phyloP scores from a whole-genome alignment of 2,329 filamentous ascomycete species.

The Phyllosticta capitalensis region DNA sequence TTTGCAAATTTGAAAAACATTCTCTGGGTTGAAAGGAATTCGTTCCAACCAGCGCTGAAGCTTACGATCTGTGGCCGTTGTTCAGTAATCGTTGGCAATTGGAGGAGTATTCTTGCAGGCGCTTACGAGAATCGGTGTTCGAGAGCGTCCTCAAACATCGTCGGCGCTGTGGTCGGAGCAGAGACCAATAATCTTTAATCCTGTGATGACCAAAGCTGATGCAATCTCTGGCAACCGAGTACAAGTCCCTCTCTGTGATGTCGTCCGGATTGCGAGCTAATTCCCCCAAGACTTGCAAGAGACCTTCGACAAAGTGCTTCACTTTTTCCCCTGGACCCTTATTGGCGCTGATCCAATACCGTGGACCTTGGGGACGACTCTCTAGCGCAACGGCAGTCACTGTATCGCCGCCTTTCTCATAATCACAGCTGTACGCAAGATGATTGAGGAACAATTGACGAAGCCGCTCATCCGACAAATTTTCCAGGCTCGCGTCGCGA shows the following conservation, averaged over 20 bases:
- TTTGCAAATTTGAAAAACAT: neutral
- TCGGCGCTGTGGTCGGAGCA: neutral
- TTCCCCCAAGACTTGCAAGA: neutral
- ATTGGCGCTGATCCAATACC: neutral
- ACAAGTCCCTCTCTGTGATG: neutral
- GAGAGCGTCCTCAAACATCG: neutral
- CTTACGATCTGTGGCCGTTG: no score
- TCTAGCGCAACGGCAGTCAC: neutral
- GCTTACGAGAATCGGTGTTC: neutral
- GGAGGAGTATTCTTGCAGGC: neutral
- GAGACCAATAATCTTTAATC: neutral
- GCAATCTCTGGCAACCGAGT: neutral
- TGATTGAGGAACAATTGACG: neutral
- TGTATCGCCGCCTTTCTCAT: neutral
- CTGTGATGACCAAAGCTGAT: neutral
- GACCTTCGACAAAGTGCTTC: neutral
- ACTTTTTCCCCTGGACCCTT: neutral
- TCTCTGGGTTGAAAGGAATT: no score
- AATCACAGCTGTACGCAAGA: neutral
- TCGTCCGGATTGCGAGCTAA: neutral
- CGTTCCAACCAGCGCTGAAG: no score
- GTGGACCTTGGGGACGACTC: neutral
- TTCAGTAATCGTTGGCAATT: no score
- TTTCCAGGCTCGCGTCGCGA: neutral
- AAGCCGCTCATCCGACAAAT: neutral